These are phyloP conservation scores for Byssothecium circinans DNA, from an alignment of 2,329 filamentous ascomycete genomes.

Conservation along the genomic window DNA sequence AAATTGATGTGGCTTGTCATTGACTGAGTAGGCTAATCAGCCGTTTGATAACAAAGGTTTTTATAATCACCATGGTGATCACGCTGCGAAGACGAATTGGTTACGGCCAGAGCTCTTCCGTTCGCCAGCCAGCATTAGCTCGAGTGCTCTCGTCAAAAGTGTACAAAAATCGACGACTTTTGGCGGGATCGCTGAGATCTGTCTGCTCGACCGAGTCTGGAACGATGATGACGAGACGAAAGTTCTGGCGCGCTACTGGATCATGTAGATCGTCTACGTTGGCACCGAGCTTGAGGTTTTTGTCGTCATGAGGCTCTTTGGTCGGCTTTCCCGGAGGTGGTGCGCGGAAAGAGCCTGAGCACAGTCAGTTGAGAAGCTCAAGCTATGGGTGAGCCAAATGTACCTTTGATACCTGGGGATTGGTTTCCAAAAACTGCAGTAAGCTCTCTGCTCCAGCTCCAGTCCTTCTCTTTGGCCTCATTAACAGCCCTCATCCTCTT, in stretches of 20 bases:
- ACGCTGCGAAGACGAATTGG: background rate
- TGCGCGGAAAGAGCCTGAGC: conserved; percentile 63
- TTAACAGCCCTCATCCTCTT: conserved; percentile 63
- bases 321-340: conserved; percentile 55
- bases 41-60: conserved; percentile 6
- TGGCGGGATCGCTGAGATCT: conserved; percentile 68
- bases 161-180: conserved; percentile 68
- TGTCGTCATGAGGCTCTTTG: conserved; percentile 49
- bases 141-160: conserved; percentile 55
- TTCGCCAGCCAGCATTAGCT: conserved; percentile 59
- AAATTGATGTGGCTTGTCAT: conserved; percentile 11
- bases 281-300: conserved; percentile 56
- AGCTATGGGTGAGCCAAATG: conserved; percentile 17
- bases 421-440: conserved; percentile 90
- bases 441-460: conserved; percentile 79
- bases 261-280: conserved; percentile 74
- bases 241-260: conserved; percentile 69
- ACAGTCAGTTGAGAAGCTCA: conserved; percentile 9
- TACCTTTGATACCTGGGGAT: conserved; percentile 75
- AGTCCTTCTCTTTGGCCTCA: conserved; percentile 53
- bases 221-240: conserved; percentile 83
- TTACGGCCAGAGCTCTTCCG: conserved; percentile 46
- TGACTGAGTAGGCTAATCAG: conserved; percentile 3
- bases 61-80: background rate
- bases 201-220: conserved; percentile 76